phyloP scores from a whole-genome alignment of 2,329 filamentous ascomycete species.

The Hymenoscyphus albidus region DNA sequence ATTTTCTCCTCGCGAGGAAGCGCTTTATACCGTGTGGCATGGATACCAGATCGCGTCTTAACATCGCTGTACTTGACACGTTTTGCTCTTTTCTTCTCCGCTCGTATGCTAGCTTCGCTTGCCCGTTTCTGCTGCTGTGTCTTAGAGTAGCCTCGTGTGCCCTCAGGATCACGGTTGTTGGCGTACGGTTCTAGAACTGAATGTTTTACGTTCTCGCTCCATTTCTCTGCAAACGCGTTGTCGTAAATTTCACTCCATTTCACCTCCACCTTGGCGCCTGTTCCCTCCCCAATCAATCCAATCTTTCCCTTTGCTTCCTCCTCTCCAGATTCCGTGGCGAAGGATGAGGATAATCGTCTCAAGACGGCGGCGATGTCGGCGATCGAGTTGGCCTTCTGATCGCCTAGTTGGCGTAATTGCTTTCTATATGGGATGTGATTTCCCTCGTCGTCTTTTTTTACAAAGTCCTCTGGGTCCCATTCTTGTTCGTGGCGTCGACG shows the following conservation, averaged over 20 bases:
- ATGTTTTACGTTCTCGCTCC: conserved; percentile 37
- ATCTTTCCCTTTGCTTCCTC: conserved; percentile 14
- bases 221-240: conserved; percentile 37
- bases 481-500: conserved; percentile 58
- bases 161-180: not conserved
- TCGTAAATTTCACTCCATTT: conserved; percentile 37
- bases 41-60: not conserved
- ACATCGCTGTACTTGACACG: not conserved
- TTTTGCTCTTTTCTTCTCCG: not conserved
- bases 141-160: not conserved
- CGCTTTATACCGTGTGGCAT: not conserved
- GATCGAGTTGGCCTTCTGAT: conserved; percentile 56
- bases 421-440: conserved; percentile 32
- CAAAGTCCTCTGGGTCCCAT: conserved; percentile 48
- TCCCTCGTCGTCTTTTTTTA: conserved; percentile 29
- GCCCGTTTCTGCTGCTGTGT: not conserved
- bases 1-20: not conserved
- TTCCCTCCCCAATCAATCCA: conserved; percentile 20
- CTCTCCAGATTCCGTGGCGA: conserved; percentile 14
- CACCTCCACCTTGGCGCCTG: conserved; percentile 27
- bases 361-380: conserved; percentile 54
- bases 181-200: conserved; percentile 20
- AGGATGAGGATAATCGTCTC: not conserved
- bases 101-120: not conserved
- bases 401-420: conserved; percentile 23